Conservation (phyloP, 2,329 filamentous ascomycete genomes). For the Ophidiomyces ophidiicola region DNA sequence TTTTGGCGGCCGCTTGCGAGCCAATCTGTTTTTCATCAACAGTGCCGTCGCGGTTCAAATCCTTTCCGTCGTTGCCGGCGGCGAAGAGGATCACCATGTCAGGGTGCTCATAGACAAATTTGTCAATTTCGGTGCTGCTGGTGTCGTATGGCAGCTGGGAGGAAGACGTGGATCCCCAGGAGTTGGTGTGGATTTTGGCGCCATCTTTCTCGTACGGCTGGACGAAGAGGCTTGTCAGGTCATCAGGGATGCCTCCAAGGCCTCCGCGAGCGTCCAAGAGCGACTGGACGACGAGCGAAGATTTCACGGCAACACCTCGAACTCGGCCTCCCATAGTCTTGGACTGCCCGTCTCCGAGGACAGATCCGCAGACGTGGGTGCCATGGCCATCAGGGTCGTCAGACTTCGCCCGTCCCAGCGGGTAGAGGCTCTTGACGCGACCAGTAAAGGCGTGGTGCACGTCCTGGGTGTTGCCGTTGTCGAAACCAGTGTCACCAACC, state of each 20-base stretch:
- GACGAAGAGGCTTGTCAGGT: conserved; percentile 16
- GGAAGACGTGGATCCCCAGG: conserved; percentile 15
- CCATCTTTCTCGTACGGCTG: conserved; percentile 15
- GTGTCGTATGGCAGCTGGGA: conserved; percentile 15
- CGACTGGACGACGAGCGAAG: conserved; percentile 18
- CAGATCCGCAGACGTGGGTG: conserved; percentile 19
- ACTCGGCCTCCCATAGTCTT: conserved; percentile 15
- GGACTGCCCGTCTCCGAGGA: conserved; percentile 16
- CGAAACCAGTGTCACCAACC: conserved; percentile 19
- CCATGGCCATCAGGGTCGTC: conserved; percentile 18
- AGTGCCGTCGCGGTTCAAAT: conserved; percentile 12
- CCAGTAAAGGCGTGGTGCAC: conserved; percentile 16
- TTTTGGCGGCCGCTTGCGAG: conserved; percentile 18
- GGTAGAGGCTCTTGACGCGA: conserved; percentile 15
- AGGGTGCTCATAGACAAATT: conserved; percentile 17
- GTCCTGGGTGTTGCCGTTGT: conserved; percentile 14
- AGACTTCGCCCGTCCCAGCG: conserved; percentile 9
- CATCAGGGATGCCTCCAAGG: conserved; percentile 16
- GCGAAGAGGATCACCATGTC: conserved; percentile 19
- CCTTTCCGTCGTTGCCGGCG: conserved; percentile 18
- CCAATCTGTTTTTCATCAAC: conserved; percentile 16
- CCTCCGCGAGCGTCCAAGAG: conserved; percentile 12
- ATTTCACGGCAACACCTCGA: conserved; percentile 16
- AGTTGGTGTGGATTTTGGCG: conserved; percentile 18
- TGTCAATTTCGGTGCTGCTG: conserved; percentile 15